Evolutionary conservation across 495 filamentous ascomycete genomes (phyloP).

Genomic region (Podospora pseudocomata): DNA sequence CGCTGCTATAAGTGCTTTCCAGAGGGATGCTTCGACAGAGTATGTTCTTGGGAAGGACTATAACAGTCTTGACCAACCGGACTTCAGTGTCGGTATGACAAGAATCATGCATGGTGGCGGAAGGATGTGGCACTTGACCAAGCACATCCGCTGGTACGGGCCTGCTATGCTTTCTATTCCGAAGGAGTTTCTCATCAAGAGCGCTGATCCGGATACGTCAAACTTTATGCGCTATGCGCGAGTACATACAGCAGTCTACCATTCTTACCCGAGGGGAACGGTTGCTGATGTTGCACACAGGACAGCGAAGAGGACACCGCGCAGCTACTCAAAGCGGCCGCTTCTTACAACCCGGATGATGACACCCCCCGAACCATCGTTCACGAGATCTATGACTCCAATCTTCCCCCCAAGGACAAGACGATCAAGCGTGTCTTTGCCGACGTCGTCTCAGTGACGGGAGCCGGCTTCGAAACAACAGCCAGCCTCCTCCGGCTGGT

Average conservation of each 20-base stretch:
- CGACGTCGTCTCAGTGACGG: slow-evolving; percentile 25
- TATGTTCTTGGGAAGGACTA: slow-evolving; percentile 30
- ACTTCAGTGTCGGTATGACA: slow-evolving; percentile 25
- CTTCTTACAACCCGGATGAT: slow-evolving; percentile 15
- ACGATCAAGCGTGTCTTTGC: slow-evolving; percentile 22
- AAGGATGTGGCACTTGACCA: slow-evolving; percentile 28
- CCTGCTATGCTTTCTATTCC: slow-evolving; percentile 28
- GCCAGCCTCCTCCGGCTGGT: slow-evolving; percentile 24
- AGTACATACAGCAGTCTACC: slow-evolving; percentile 12
- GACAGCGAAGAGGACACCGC: slow-evolving; percentile 20
- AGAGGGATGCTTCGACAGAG: slow-evolving; percentile 25
- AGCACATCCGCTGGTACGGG: slow-evolving; percentile 28
- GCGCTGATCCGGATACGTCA: slow-evolving; percentile 21
- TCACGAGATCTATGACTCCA: slow-evolving; percentile 27
- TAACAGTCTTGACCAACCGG: slow-evolving; percentile 26
- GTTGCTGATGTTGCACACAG: slow-evolving; percentile 4
- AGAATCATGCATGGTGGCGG: slow-evolving; percentile 17
- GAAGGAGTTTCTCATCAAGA: slow-evolving; percentile 22
- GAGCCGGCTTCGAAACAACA: slow-evolving; percentile 31
- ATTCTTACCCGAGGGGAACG: neutral
- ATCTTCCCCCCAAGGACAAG: slow-evolving; percentile 29
- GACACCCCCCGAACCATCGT: slow-evolving; percentile 25
- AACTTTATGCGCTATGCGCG: slow-evolving; percentile 25
- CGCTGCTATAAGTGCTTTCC: slow-evolving; percentile 31
- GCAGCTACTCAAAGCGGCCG: slow-evolving; percentile 16